phyloP scores from a whole-genome alignment of 495 filamentous ascomycete species.

The Penicillium cinerascens region DNA sequence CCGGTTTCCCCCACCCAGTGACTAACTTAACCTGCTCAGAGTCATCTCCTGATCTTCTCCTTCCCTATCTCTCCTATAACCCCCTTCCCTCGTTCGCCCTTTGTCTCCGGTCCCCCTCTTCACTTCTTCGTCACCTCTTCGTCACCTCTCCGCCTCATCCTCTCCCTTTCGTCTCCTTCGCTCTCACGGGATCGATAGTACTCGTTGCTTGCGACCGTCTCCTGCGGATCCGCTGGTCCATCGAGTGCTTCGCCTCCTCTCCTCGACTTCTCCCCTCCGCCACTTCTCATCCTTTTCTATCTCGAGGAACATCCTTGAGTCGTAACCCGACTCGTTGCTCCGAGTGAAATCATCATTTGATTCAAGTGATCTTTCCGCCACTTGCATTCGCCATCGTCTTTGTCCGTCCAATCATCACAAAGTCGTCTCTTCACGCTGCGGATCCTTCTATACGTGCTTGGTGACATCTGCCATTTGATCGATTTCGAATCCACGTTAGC shows the following conservation, averaged over 20 bases:
- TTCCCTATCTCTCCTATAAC: slow-evolving; percentile 27
- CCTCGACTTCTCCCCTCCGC: slow-evolving; percentile 2
- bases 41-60: background rate
- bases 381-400: slow-evolving; percentile 7
- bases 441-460: slow-evolving; percentile 18
- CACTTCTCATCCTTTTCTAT: background rate
- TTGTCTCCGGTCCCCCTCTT: slow-evolving; percentile 11
- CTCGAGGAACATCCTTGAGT: background rate
- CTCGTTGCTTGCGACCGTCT: background rate
- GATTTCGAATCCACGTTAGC: background rate
- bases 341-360: background rate
- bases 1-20: background rate
- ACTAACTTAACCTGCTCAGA: background rate
- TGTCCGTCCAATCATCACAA: slow-evolving; percentile 10
- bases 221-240: background rate
- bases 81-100: slow-evolving; percentile 21
- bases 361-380: slow-evolving; percentile 1
- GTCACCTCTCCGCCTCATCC: slow-evolving; percentile 10
- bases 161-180: slow-evolving; percentile 21
- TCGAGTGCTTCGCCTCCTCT: background rate
- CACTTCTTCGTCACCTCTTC: slow-evolving; percentile 6
- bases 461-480: background rate
- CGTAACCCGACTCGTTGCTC: background rate
- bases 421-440: slow-evolving; percentile 2
- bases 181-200: slow-evolving; percentile 14